Evolutionary conservation across 441 rosid genomes (phyloP).

Genomic region (Gossypium schwendimanii): DNA sequence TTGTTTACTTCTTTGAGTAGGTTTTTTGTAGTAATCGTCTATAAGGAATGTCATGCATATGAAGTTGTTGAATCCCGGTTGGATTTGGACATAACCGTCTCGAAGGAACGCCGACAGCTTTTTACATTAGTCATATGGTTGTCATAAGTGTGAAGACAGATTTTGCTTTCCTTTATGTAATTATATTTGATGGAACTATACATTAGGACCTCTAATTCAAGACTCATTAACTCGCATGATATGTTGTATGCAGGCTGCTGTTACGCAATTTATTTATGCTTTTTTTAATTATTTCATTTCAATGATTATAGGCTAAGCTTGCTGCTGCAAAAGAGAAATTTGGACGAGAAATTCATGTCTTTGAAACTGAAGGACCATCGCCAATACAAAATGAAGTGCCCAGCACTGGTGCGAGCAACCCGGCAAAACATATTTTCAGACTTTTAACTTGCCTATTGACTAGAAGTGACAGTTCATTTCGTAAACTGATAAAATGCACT

Average conservation of each 20-base stretch:
- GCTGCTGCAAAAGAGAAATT: constrained; percentile 54
- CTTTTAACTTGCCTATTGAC: constrained; percentile 3
- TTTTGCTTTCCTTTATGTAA: neutral
- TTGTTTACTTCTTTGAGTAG: neutral
- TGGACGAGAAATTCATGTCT: constrained; percentile 70
- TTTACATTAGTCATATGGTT: neutral
- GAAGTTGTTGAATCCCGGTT: neutral
- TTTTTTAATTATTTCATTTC: constrained; percentile 2
- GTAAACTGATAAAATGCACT: neutral
- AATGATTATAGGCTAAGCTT: constrained; percentile 44
- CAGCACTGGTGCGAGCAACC: constrained; percentile 30
- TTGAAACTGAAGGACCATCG: constrained; percentile 52
- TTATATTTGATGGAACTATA: neutral
- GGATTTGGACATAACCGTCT: neutral
- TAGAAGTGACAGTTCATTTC: neutral
- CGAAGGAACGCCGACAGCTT: neutral
- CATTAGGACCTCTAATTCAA: neutral
- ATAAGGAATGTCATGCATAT: neutral
- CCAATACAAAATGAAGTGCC: constrained; percentile 35
- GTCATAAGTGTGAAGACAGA: neutral
- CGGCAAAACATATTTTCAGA: neutral
- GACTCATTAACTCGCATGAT: neutral
- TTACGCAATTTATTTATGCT: neutral
- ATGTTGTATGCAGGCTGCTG: neutral
- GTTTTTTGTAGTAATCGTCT: neutral